These are phyloP conservation scores for Neofusicoccum parvum DNA, from an alignment of 2,329 filamentous ascomycete genomes.

Conservation along the genomic window DNA sequence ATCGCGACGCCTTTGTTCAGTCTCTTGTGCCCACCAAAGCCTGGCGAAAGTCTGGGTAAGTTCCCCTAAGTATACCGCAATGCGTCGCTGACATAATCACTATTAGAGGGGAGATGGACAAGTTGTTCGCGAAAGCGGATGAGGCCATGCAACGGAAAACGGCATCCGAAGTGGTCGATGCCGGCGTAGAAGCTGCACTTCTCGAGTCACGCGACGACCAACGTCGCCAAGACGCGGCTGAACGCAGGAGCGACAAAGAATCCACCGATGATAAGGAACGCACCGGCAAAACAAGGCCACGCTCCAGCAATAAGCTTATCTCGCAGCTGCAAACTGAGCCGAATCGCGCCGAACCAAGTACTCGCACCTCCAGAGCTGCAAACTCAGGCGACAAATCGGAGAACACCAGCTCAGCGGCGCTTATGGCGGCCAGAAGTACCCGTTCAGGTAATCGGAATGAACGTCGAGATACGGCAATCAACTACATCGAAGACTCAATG, in stretches of 20 bases:
- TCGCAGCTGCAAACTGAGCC: not conserved
- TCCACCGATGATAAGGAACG: not conserved
- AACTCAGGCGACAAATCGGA: not conserved
- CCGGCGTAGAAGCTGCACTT: not conserved
- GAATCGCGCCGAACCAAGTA: not conserved
- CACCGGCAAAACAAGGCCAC: not conserved
- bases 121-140: not conserved
- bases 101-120: not conserved
- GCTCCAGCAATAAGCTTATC: not conserved
- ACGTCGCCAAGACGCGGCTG: slow-evolving; percentile 5
- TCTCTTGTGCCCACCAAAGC: not conserved
- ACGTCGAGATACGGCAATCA: not conserved
- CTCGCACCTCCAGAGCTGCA: not conserved
- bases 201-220: slow-evolving; percentile 6
- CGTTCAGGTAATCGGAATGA: not conserved
- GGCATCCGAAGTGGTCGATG: not conserved
- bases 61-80: not conserved
- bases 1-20: not conserved
- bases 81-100: not conserved
- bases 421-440: not conserved
- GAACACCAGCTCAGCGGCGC: not conserved
- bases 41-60: not conserved
- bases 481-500: not conserved
- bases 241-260: slow-evolving; percentile 1
- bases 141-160: not conserved